phyloP scores from a whole-genome alignment of 2,329 filamentous ascomycete genomes.

The Xylariales sp. region DNA sequence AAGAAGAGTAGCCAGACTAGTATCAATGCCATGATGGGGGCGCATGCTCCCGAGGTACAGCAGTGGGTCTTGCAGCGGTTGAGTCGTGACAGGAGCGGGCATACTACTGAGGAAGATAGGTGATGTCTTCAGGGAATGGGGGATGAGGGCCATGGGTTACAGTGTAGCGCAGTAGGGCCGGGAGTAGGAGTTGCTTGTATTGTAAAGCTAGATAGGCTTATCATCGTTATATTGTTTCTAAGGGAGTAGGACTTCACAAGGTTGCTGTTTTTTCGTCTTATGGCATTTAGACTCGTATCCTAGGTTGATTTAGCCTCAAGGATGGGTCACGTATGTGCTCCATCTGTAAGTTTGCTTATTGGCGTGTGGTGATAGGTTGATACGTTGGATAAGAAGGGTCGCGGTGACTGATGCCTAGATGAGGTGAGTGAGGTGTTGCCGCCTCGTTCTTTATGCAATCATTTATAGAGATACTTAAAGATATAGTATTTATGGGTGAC shows the following conservation, averaged over 20 bases:
- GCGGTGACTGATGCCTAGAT: no score
- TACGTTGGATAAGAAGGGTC: not conserved
- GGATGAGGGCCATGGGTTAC: no score
- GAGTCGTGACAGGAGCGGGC: slow-evolving; percentile 15
- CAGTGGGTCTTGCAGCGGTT: slow-evolving; percentile 60
- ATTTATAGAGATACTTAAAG: no score
- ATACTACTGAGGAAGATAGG: slow-evolving; percentile 35
- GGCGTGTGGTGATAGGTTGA: not conserved
- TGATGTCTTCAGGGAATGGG: not conserved
- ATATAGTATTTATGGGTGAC: no score
- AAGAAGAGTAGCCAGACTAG: slow-evolving; percentile 61
- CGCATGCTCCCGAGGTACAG: slow-evolving; percentile 63
- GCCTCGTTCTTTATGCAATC: no score
- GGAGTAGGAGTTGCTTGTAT: slow-evolving; percentile 9
- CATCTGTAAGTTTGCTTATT: not conserved
- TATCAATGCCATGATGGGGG: slow-evolving; percentile 67
- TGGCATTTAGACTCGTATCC: not conserved
- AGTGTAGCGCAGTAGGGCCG: not conserved
- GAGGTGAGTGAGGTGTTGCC: no score
- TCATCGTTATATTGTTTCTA: not conserved
- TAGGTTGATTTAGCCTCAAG: not conserved
- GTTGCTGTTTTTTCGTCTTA: not conserved
- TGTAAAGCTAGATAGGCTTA: slow-evolving; percentile 8
- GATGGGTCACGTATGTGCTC: no score
- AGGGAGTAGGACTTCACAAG: not conserved